Percentiles rank a stretch among this genome's conserved stretches.
These are phyloP conservation scores for Platanthera zijinensis DNA, from an alignment of 106 monocot species.

Conservation along the genomic window DNA sequence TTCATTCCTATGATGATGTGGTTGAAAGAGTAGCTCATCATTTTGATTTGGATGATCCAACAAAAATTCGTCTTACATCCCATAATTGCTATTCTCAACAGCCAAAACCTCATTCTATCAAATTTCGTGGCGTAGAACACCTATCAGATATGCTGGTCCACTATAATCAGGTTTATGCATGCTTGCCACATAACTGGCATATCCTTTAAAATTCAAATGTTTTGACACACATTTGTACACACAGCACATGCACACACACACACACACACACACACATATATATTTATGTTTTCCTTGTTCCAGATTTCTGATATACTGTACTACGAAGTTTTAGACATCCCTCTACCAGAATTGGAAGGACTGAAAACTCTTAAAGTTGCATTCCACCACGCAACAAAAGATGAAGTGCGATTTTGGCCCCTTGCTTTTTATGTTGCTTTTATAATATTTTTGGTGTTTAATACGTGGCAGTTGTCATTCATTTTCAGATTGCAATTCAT, in stretches of 20 bases:
- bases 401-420: slow-evolving; percentile 46
- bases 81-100: slow-evolving; percentile 99
- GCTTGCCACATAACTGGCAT: neutral
- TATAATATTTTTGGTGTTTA: neutral
- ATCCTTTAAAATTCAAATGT: neutral
- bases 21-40: slow-evolving; percentile 80
- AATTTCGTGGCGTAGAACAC: slow-evolving; percentile 89
- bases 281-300: neutral
- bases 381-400: slow-evolving; percentile 91
- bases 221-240: neutral
- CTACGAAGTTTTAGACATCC: slow-evolving; percentile 95
- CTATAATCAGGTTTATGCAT: slow-evolving; percentile 75
- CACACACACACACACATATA: too few relatives aligned
- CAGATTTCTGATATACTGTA: slow-evolving; percentile 98
- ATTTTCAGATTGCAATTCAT: slow-evolving; percentile 60
- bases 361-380: slow-evolving; percentile 97
- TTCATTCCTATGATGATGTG: slow-evolving; percentile 82
- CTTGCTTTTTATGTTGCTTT: neutral
- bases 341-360: slow-evolving; percentile 85
- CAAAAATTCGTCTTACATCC: slow-evolving; percentile 92
- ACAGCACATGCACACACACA: too few relatives aligned
- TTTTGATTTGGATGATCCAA: slow-evolving; percentile 84
- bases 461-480: neutral
- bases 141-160: slow-evolving; percentile 91
- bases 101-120: slow-evolving; percentile 96